Percentiles rank a stretch among this genome's conserved stretches.
Conservation (phyloP, 1,139 yeast genomes). For the Hanseniaspora gamundiae region DNA sequence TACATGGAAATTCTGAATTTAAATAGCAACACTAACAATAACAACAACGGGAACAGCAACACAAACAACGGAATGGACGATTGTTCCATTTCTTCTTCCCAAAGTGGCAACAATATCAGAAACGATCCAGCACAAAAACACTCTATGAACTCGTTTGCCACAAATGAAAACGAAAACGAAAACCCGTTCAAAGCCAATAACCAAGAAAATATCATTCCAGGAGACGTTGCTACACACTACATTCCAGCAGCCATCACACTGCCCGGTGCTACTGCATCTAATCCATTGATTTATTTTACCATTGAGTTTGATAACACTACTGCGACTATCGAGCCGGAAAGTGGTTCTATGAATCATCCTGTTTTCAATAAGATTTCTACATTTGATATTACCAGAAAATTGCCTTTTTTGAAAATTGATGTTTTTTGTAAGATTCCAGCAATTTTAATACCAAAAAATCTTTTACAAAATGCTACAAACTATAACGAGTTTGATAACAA, state of each 20-base stretch:
- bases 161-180: constrained; percentile 2
- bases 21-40: background rate
- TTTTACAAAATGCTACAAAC: constrained; percentile 23
- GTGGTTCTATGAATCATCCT: constrained; percentile 54
- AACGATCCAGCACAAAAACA: background rate
- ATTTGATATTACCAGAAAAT: constrained; percentile 71
- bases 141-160: background rate
- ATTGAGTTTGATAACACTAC: constrained; percentile 75
- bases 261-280: constrained; percentile 36
- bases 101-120: background rate
- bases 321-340: constrained; percentile 67
- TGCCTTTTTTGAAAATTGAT: constrained; percentile 49
- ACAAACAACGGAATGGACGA: too few relatives aligned
- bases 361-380: constrained; percentile 80
- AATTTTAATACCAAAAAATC: constrained; percentile 39
- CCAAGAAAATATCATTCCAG: constrained; percentile 12
- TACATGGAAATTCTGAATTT: constrained; percentile 5
- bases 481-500: constrained; percentile 7
- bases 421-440: constrained; percentile 69
- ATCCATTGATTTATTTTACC: constrained; percentile 53
- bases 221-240: constrained; percentile 26
- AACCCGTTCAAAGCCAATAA: background rate
- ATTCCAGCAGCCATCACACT: constrained; percentile 60
- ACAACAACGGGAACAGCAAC: background rate
- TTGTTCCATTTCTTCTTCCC: background rate